A percentile compares a stretch with the other conserved stretches of the same genome.
These are phyloP conservation scores for Mucor plumbeus DNA, from an alignment of 371 early-diverging fungal species.

Conservation along the genomic window DNA sequence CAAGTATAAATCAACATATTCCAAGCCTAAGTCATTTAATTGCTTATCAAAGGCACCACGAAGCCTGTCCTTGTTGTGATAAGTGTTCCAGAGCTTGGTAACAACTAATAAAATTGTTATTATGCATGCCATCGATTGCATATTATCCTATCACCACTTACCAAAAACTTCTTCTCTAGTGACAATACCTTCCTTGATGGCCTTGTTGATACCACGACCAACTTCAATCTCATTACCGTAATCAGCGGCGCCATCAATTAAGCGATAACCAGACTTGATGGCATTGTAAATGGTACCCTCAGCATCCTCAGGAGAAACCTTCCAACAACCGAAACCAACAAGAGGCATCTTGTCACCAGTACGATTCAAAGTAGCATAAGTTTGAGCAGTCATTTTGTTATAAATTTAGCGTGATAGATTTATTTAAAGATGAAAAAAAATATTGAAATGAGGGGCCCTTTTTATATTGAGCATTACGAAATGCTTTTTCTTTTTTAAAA, in stretches of 20 bases:
- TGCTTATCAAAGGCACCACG: conserved; percentile 55
- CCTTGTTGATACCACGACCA: conserved; percentile 63
- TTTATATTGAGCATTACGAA: not conserved
- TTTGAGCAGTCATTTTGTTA: conserved; percentile 36
- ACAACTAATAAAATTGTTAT: conserved; percentile 54
- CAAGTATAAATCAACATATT: conserved; percentile 75
- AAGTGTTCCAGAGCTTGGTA: conserved; percentile 76
- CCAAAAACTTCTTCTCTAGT: conserved; percentile 61
- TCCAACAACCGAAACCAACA: conserved; percentile 48
- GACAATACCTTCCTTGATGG: conserved; percentile 60
- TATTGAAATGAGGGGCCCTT: not conserved
- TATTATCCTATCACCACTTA: conserved; percentile 34
- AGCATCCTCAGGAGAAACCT: conserved; percentile 36
- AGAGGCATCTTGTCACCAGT: conserved; percentile 53
- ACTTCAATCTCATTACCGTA: conserved; percentile 75
- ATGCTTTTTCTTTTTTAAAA: not conserved
- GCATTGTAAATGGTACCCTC: conserved; percentile 55
- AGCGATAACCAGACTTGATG: conserved; percentile 50
- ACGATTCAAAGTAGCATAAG: conserved; percentile 35
- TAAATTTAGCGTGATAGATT: conserved; percentile 34
- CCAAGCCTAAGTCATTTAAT: conserved; percentile 57
- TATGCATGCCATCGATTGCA: conserved; percentile 10
- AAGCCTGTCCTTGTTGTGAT: conserved; percentile 56
- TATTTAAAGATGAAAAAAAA: conserved; percentile 59
- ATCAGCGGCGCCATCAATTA: conserved; percentile 50